Base-by-base conservation (phyloP, 2,329 filamentous ascomycete genomes). In the Venturia carpophila region DNA sequence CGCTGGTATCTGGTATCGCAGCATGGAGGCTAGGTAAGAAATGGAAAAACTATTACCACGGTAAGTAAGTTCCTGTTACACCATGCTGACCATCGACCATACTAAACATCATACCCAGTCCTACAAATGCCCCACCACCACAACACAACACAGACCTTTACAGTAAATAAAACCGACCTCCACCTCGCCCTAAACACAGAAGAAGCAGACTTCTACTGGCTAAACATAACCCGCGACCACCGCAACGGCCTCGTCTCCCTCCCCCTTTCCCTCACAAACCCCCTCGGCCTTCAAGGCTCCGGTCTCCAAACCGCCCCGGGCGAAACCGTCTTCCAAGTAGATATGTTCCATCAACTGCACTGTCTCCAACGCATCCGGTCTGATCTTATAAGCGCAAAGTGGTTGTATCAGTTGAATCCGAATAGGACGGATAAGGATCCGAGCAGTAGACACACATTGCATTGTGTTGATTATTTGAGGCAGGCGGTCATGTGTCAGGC, bases 381-480 rank as follows among this genome's bases (percentile, higher is more conserved):
- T 11, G 61, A 63, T 30, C 19, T 63, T 1, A 15, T 63, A 41
- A 49, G 21, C 17, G 39, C 61, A 10, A 41, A 41, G 11, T 63
- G 30, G 37, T 21, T 63, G 27, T 45, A 49, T 30, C 21, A 30
- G 4, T 30, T 63, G n/a, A 63, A 63, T n/a, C 61, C 61, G 19
- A 49, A 63, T 45, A 30, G 60, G 24, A 62, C 60, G n/a, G 30
- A 39, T 43, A 15, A 15, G 21, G 37, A 62, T 39, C 9, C 30
- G 42, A 34, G 39, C 17, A 62, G 24, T 30, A 45, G 60, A 45
- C 60, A 62, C 27, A 62, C 41, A 21, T 41, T 62, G 21, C 60
- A 62, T 21, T 69, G 68, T 60, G 66, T 68, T 45, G 68, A 69
- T 45, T 69, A 69, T 62, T 47, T 69, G 60, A 66, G 67, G 9